A percentile compares a stretch with the other conserved stretches of the same genome.
These are phyloP conservation scores for Penicillium crustosum DNA, from an alignment of 2,329 filamentous ascomycete species.

Conservation along the genomic window DNA sequence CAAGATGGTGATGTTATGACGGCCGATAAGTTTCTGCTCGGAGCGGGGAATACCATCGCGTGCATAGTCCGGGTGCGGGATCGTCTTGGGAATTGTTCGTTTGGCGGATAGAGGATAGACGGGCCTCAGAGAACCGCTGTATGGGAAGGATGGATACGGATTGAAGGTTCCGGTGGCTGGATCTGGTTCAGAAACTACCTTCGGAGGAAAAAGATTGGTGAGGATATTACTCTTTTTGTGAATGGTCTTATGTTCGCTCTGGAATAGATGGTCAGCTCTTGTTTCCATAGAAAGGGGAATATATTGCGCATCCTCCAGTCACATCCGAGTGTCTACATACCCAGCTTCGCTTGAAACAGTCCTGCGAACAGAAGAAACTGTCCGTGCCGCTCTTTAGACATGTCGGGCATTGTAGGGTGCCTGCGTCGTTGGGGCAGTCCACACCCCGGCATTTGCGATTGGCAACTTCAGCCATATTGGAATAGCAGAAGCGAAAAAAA, in stretches of 20 bases:
- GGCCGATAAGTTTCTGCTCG: constrained; percentile 63
- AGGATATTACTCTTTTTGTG: constrained; percentile 81
- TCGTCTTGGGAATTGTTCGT: constrained; percentile 73
- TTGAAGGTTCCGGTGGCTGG: constrained; percentile 88
- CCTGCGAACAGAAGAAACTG: constrained; percentile 96
- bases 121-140: constrained; percentile 77
- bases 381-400: constrained; percentile 88
- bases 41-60: constrained; percentile 73
- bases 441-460: constrained; percentile 66
- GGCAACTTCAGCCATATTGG: constrained; percentile 29
- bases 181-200: constrained; percentile 85
- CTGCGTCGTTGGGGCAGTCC: constrained; percentile 84
- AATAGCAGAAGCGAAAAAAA: background rate
- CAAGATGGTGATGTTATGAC: constrained; percentile 80
- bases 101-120: constrained; percentile 78
- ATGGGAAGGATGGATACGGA: constrained; percentile 85
- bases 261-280: constrained; percentile 7
- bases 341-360: constrained; percentile 99
- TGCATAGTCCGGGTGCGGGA: constrained; percentile 84
- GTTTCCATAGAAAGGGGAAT: constrained; percentile 13
- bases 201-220: constrained; percentile 71
- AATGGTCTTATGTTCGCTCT: constrained; percentile 78
- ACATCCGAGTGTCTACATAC: constrained; percentile 55
- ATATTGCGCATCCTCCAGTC: constrained; percentile 27
- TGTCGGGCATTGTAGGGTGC: constrained; percentile 86